Evolutionary conservation across 345 rosid species (phyloP).

Genomic region (Nephelium lappaceum): DNA sequence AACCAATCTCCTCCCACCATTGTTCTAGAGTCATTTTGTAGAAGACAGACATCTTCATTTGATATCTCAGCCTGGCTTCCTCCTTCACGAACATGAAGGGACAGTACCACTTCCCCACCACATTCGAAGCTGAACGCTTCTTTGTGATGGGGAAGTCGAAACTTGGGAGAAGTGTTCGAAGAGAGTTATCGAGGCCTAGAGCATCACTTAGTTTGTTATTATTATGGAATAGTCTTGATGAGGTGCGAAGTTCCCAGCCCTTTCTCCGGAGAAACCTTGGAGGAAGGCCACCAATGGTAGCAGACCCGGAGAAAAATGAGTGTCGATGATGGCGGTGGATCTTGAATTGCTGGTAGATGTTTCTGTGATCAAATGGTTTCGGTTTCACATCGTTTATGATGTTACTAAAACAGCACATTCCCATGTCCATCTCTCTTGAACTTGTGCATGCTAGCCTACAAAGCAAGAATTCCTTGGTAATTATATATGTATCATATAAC

Average conservation of each 20-base stretch:
- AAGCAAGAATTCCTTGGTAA: not conserved
- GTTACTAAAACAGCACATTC: slow-evolving; percentile 50
- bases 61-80: slow-evolving; percentile 36
- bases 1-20: slow-evolving; percentile 65
- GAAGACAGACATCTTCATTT: slow-evolving; percentile 59
- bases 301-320: slow-evolving; percentile 55
- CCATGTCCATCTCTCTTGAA: slow-evolving; percentile 60
- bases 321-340: slow-evolving; percentile 45
- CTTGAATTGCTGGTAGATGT: slow-evolving; percentile 61
- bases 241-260: slow-evolving; percentile 60
- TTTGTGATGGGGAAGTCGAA: slow-evolving; percentile 42
- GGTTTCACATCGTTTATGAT: slow-evolving; percentile 54
- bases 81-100: slow-evolving; percentile 72
- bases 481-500: not conserved
- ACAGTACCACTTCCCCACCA: slow-evolving; percentile 82
- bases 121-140: slow-evolving; percentile 38
- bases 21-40: slow-evolving; percentile 68
- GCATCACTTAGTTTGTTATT: slow-evolving; percentile 55
- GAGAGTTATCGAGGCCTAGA: slow-evolving; percentile 58
- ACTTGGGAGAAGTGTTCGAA: slow-evolving; percentile 54
- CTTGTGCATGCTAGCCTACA: slow-evolving; percentile 58
- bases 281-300: slow-evolving; percentile 57
- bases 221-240: slow-evolving; percentile 39
- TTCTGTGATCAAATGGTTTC: slow-evolving; percentile 59
- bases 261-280: slow-evolving; percentile 57